Evolutionary conservation across 495 filamentous ascomycete genomes (phyloP), one percentile per base, ranked within the genome.

Genomic region (Daldinia concentrica): DNA sequence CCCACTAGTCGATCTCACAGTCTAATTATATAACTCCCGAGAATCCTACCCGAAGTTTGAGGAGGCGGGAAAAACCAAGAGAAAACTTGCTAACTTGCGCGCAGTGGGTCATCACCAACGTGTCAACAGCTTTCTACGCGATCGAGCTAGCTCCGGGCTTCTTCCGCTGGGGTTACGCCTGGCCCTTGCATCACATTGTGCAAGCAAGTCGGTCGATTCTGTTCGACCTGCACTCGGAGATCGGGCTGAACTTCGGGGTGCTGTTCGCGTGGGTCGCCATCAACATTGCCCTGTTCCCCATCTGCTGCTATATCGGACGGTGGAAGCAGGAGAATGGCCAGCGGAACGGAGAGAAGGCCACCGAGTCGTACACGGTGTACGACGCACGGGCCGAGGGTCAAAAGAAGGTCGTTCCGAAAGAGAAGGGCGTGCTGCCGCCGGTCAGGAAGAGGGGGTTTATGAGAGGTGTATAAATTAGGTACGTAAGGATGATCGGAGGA

Each of bases 61-160:
- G 27, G 15, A 17, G 50, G 12, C 50, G 7, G 50, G 6, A 8
- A 48, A 34, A 58, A 45, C 11, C 6, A 5, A 4, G 37, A 24
- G 9, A 50, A 19, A 12, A 54, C 41, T 60, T 11, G 50, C 69
- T 57, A 48, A 59, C 48, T 54, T 22, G 39, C 17, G 26, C 56
- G 22, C 43, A 73, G 71, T 92, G 90, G 90, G 88, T 92, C 29
- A 90, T 92, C 58, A 89, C 86, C 3, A 92, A 92, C 74, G 89
- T 92, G 3, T 77, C 84, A 0, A 90, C 88, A 0, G 82, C 83
- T 0, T 92, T 93, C 76, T 91, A 92, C 79, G 72, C 83, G 1
- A 72, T 92, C 27, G 85, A 85, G 34, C 63, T 92, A 22, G 85
- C 86, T 7, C 85, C 87, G 0, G 77, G 76, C 0, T 91, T 91